Evolutionary conservation across 2,329 filamentous ascomycete species (phyloP).

Genomic region (Botrytis deweyae): DNA sequence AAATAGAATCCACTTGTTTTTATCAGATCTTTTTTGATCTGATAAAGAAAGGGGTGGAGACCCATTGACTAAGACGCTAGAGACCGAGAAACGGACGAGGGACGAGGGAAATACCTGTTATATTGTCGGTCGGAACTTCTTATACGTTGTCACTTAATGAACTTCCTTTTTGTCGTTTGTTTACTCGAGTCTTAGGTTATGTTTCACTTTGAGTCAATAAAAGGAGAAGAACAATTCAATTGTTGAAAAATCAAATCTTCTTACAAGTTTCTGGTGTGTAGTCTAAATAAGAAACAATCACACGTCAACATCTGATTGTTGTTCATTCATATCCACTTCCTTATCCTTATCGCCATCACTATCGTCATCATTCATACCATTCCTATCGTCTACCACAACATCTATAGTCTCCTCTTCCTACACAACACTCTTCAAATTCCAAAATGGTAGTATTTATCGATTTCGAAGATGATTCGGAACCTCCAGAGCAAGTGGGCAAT

Average conservation of each 20-base stretch:
- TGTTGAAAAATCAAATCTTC: neutral
- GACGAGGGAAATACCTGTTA: neutral
- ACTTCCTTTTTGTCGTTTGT: neutral
- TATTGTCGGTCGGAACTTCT: neutral
- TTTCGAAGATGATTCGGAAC: conserved; percentile 38
- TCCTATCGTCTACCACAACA: neutral
- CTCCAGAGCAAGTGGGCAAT: conserved; percentile 29
- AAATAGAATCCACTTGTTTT: conserved; percentile 2
- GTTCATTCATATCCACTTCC: conserved; percentile 25
- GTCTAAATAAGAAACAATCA: conserved; percentile 34
- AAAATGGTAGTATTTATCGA: conserved; percentile 40
- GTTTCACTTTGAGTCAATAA: neutral
- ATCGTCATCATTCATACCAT: neutral
- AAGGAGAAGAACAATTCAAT: neutral
- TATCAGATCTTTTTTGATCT: neutral
- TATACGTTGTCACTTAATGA: neutral
- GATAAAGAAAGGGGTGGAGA: conserved; percentile 1
- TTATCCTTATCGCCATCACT: conserved; percentile 24
- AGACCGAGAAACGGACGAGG: conserved; percentile 9
- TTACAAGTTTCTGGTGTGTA: conserved; percentile 22
- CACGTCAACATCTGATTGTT: conserved; percentile 21
- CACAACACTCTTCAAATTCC: conserved; percentile 5
- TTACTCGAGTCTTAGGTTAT: neutral
- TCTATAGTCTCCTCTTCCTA: neutral
- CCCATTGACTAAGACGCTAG: conserved; percentile 2